Evolutionary conservation across 1,284 basidiomycete genomes (phyloP).

Genomic region (Peniophora sp.): DNA sequence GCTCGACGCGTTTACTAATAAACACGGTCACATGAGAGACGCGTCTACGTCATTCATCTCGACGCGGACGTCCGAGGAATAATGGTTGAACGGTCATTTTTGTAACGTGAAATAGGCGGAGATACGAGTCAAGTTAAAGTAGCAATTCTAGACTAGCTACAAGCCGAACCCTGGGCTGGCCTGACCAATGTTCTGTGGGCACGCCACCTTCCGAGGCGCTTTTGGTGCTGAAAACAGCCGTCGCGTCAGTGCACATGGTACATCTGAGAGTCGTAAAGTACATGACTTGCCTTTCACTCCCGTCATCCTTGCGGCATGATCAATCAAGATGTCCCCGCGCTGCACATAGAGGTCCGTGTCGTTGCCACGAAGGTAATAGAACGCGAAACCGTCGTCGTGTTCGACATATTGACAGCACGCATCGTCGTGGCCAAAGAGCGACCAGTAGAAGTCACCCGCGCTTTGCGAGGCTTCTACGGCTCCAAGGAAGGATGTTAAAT

Average conservation of each 20-base stretch:
- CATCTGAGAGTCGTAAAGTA: neutral
- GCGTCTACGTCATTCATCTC: too few species aligned
- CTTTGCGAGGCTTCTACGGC: neutral
- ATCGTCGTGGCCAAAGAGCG: conserved; percentile 20
- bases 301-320: neutral
- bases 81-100: too few species aligned
- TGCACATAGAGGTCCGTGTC: neutral
- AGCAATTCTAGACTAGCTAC: too few species aligned
- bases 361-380: conserved; percentile 6
- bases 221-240: neutral
- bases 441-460: conserved; percentile 18
- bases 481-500: conserved; percentile 9
- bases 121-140: too few species aligned
- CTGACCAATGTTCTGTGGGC: neutral
- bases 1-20: too few species aligned
- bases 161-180: too few species aligned
- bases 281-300: neutral
- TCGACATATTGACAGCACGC: conserved; percentile 12
- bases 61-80: too few species aligned
- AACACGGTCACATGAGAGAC: too few species aligned
- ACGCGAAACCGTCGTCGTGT: conserved; percentile 9
- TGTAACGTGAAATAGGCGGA: too few species aligned
- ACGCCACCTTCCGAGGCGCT: neutral
- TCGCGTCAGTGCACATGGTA: neutral
- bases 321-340: neutral